These are phyloP conservation scores for Chalciporus chontae DNA, from an alignment of 768 basidiomycete genomes.

Conservation along the genomic window DNA sequence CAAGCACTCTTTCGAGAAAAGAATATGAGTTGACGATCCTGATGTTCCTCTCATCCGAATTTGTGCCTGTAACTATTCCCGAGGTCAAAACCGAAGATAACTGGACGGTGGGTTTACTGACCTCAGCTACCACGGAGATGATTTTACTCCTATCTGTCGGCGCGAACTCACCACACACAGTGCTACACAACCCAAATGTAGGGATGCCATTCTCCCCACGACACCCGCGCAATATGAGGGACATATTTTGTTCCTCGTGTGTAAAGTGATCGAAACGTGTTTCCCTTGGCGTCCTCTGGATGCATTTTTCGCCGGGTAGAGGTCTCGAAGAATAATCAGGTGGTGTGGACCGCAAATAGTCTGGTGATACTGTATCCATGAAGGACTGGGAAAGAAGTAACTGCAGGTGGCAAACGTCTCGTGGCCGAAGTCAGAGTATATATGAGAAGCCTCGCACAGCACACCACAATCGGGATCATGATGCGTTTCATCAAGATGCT, in stretches of 20 bases:
- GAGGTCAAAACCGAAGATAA: neutral
- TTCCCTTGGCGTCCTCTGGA: slow-evolving; percentile 44
- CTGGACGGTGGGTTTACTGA: slow-evolving; percentile 6
- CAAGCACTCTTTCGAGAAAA: slow-evolving; percentile 23
- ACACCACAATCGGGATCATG: neutral
- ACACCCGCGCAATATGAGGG: slow-evolving; percentile 28
- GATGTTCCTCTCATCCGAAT: slow-evolving; percentile 16
- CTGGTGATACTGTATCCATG: slow-evolving; percentile 37
- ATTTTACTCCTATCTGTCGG: slow-evolving; percentile 24
- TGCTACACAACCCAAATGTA: slow-evolving; percentile 29
- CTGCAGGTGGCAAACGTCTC: neutral
- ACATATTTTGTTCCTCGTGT: slow-evolving; percentile 29
- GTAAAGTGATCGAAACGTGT: slow-evolving; percentile 18
- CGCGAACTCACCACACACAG: slow-evolving; percentile 28
- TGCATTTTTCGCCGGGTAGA: slow-evolving; percentile 46
- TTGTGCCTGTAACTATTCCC: slow-evolving; percentile 23
- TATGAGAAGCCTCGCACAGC: slow-evolving; percentile 15
- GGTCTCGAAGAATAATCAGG: slow-evolving; percentile 60
- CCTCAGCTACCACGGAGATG: slow-evolving; percentile 27
- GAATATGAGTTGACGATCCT: slow-evolving; percentile 4
- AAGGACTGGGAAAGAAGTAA: slow-evolving; percentile 2
- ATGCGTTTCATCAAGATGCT: neutral
- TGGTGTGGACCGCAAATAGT: slow-evolving; percentile 51
- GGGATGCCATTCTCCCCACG: slow-evolving; percentile 29
- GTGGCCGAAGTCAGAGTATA: slow-evolving; percentile 14